These are phyloP conservation scores for Leishmania tarentolae DNA, from an alignment of 208 protist genomes.

Conservation along the genomic window DNA sequence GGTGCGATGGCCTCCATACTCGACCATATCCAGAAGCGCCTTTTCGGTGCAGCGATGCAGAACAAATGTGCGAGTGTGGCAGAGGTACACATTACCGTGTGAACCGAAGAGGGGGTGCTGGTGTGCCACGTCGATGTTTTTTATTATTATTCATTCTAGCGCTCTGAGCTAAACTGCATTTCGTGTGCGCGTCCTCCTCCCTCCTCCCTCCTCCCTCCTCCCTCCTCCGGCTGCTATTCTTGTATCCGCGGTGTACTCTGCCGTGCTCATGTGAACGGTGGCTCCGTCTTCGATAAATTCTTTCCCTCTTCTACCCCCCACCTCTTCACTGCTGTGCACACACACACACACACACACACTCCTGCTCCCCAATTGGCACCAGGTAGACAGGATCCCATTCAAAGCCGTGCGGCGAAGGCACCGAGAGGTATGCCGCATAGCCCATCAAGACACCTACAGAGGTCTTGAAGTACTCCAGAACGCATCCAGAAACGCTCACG, in stretches of 20 bases:
- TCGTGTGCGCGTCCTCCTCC: background rate
- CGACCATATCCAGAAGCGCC: background rate
- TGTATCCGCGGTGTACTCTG: background rate
- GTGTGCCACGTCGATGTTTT: background rate
- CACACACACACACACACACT: too few species aligned
- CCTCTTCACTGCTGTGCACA: background rate
- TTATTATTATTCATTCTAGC: background rate
- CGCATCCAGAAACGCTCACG: background rate
- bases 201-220: background rate
- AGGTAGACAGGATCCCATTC: background rate
- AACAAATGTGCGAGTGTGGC: background rate
- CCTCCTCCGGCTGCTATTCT: background rate
- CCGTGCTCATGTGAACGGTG: background rate
- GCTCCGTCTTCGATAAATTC: background rate
- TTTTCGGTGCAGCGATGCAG: background rate
- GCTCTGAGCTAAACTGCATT: background rate
- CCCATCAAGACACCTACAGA: background rate
- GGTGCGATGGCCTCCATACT: background rate
- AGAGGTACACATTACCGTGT: background rate
- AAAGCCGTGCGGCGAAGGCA: background rate
- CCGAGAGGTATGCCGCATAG: background rate
- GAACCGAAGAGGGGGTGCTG: background rate
- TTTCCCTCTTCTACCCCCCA: background rate
- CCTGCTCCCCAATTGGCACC: background rate
- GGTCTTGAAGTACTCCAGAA: background rate